Conservation (phyloP, 164 flowering plant species). For the Tinospora cordifolia region DNA sequence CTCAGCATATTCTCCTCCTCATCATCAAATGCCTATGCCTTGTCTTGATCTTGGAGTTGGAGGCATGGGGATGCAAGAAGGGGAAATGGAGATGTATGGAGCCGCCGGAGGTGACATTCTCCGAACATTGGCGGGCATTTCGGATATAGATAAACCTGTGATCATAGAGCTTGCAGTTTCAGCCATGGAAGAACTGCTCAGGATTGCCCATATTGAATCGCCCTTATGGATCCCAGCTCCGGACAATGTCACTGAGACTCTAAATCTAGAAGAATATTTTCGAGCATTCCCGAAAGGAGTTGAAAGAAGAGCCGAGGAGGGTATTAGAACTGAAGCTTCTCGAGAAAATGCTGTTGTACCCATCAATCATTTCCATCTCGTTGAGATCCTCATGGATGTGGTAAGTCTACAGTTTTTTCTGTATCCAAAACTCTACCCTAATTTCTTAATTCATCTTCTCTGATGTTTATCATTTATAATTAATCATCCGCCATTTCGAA, state of each 20-base stretch:
- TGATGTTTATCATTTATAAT: not conserved
- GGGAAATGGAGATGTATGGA: constrained; percentile 40
- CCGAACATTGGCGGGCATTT: constrained; percentile 34
- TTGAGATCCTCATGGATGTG: constrained; percentile 84
- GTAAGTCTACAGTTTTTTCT: constrained; percentile 23
- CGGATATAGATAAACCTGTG: constrained; percentile 56
- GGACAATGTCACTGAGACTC: constrained; percentile 19
- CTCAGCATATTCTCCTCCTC: constrained; percentile 13
- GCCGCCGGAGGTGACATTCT: constrained; percentile 37
- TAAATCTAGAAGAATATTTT: constrained; percentile 32
- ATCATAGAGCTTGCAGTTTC: constrained; percentile 68
- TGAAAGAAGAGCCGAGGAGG: constrained; percentile 53
- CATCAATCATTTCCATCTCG: constrained; percentile 63
- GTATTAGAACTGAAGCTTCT: constrained; percentile 61
- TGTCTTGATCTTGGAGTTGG: constrained; percentile 64
- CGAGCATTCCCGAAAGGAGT: constrained; percentile 62
- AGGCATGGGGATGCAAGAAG: constrained; percentile 39
- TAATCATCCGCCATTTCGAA: not conserved
- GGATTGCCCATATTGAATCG: constrained; percentile 52
- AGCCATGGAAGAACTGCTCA: constrained; percentile 65
- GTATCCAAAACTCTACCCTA: too few species aligned
- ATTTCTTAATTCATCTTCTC: too few species aligned
- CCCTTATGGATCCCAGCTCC: constrained; percentile 41
- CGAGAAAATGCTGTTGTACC: constrained; percentile 58
- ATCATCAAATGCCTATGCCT: constrained; percentile 37